These are phyloP conservation scores for Bipolaris zeicola DNA, from an alignment of 2,329 filamentous ascomycete species.

Conservation along the genomic window DNA sequence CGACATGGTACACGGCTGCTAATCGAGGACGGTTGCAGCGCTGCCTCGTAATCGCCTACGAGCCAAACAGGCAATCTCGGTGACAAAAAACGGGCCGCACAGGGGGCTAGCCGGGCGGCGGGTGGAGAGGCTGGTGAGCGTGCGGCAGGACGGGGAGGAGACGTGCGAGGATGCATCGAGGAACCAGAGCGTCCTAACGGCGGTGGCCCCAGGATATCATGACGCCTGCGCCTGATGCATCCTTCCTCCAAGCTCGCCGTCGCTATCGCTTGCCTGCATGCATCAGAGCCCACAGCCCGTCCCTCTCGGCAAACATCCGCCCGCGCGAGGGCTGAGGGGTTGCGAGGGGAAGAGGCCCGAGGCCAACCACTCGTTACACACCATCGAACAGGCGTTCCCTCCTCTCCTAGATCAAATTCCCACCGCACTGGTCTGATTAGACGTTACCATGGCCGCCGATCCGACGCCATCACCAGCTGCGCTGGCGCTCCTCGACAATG, in stretches of 20 bases:
- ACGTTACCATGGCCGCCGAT: conserved; percentile 6
- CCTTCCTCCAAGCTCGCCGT: neutral
- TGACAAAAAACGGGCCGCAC: neutral
- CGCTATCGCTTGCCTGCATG: neutral
- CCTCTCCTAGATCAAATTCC: neutral
- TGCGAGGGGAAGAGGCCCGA: neutral
- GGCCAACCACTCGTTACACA: neutral
- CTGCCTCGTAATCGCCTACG: neutral
- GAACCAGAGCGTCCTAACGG: no score
- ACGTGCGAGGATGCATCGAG: neutral
- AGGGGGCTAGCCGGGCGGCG: neutral
- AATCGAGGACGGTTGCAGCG: no score
- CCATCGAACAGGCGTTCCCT: neutral
- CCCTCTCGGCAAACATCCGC: neutral
- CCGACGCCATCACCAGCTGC: conserved; percentile 7
- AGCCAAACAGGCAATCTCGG: neutral
- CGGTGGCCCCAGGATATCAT: neutral
- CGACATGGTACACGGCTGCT: neutral
- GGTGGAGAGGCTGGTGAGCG: conserved; percentile 1
- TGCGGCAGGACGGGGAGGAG: neutral
- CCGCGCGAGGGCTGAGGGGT: neutral
- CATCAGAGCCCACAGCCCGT: neutral
- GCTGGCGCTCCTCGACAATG: conserved; percentile 27
- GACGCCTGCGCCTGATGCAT: neutral
- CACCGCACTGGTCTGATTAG: neutral